phyloP scores from a whole-genome alignment of 257 asterid genomes.

The Mitragyna speciosa region DNA sequence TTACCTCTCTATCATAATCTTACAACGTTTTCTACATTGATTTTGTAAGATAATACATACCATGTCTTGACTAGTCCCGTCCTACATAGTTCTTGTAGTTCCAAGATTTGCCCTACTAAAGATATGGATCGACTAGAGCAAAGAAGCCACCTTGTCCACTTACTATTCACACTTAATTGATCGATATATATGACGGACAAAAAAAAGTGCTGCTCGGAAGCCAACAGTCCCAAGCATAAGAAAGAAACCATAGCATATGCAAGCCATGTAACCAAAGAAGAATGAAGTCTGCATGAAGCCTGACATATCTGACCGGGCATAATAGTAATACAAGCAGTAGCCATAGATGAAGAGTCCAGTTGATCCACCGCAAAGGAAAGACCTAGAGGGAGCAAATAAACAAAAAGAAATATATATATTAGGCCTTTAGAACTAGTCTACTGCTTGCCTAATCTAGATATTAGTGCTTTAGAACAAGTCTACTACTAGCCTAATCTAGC shows the following conservation, averaged over 20 bases:
- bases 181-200: slow-evolving; percentile 52
- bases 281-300: slow-evolving; percentile 96
- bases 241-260: slow-evolving; percentile 55
- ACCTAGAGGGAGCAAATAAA: slow-evolving; percentile 36
- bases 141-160: slow-evolving; percentile 10
- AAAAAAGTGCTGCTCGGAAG: slow-evolving; percentile 45
- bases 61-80: slow-evolving; percentile 16
- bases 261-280: slow-evolving; percentile 65
- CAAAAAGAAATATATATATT: slow-evolving; percentile 6
- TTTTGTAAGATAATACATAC: slow-evolving; percentile 23
- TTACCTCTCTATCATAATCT: neutral
- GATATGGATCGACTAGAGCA: slow-evolving; percentile 10
- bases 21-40: slow-evolving; percentile 3
- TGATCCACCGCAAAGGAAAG: slow-evolving; percentile 91
- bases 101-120: slow-evolving; percentile 17
- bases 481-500: neutral
- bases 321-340: slow-evolving; percentile 81
- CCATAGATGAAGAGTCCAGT: slow-evolving; percentile 83
- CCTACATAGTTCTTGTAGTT: slow-evolving; percentile 20
- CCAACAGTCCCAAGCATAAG: slow-evolving; percentile 56
- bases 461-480: neutral
- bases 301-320: slow-evolving; percentile 85
- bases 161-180: slow-evolving; percentile 51
- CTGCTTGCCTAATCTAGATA: neutral
- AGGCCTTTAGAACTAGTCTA: neutral